phyloP scores from a whole-genome alignment of 257 asterid genomes.

The Apocynum venetum region DNA sequence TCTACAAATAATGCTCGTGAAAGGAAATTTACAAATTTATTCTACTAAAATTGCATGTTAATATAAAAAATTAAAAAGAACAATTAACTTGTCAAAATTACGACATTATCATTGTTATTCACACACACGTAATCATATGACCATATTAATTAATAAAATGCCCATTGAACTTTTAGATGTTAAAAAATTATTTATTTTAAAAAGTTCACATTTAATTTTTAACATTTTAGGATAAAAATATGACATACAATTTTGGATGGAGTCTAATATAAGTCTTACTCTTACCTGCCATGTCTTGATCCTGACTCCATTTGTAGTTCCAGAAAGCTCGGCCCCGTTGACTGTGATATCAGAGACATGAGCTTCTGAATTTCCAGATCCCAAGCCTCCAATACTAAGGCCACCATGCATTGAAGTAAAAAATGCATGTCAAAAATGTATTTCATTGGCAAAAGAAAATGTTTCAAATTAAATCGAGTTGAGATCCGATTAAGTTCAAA shows the following conservation, averaged over 20 bases:
- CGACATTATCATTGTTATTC: too few relatives aligned
- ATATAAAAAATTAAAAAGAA: too few relatives aligned
- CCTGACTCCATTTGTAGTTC: conserved; percentile 73
- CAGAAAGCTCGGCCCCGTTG: conserved; percentile 58
- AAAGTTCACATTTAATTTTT: too few relatives aligned
- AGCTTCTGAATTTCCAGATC: conserved; percentile 50
- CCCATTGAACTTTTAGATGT: too few relatives aligned
- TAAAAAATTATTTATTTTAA: too few relatives aligned
- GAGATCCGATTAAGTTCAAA: conserved; percentile 2
- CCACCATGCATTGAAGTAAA: not conserved
- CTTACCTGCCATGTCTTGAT: conserved; percentile 91
- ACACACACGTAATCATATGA: too few relatives aligned
- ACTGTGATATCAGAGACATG: conserved; percentile 58
- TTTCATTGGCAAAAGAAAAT: too few relatives aligned
- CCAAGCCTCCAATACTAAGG: conserved; percentile 71
- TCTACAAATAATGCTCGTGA: not conserved
- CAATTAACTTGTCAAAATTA: too few relatives aligned
- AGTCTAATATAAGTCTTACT: not conserved
- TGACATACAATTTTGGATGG: not conserved
- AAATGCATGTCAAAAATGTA: not conserved
- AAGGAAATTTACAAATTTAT: too few relatives aligned
- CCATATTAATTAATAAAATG: too few relatives aligned
- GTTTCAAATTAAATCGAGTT: not conserved
- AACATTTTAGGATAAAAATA: too few relatives aligned
- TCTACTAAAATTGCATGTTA: too few relatives aligned